These are phyloP conservation scores for Samsoniella hepiali DNA, from an alignment of 2,329 filamentous ascomycete genomes.

Conservation along the genomic window DNA sequence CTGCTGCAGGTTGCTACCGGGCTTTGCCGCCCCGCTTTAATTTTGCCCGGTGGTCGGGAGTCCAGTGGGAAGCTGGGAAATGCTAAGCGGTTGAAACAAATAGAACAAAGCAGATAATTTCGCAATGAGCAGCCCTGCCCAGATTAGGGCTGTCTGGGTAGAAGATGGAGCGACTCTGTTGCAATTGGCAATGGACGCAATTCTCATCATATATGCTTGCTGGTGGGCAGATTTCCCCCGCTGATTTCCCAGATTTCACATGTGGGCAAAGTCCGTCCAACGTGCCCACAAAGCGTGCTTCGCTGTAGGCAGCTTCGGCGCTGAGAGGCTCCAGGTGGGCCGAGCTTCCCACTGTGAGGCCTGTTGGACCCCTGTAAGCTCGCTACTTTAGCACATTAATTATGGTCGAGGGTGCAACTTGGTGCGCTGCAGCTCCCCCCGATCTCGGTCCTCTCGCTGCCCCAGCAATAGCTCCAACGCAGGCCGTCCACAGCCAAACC, in stretches of 20 bases:
- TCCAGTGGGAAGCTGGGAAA: slow-evolving; percentile 1
- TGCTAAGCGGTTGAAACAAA: background rate
- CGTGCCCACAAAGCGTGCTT: background rate
- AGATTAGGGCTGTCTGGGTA: no score
- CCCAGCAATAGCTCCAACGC: slow-evolving; percentile 14
- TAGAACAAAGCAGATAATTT: no score
- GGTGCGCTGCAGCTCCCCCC: background rate
- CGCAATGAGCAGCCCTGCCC: no score
- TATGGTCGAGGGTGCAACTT: background rate
- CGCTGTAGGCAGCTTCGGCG: background rate
- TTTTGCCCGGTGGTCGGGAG: background rate
- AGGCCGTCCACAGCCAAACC: background rate
- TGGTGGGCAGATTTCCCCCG: slow-evolving; percentile 3
- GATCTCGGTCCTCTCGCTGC: slow-evolving; percentile 15
- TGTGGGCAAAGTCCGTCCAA: background rate
- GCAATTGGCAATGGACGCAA: no score
- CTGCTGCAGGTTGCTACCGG: background rate
- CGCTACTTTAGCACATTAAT: background rate
- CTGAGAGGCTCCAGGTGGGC: slow-evolving; percentile 9
- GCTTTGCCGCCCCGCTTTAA: background rate
- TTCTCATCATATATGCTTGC: background rate
- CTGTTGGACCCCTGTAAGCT: background rate
- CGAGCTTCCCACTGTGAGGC: background rate
- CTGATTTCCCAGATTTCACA: slow-evolving; percentile 9
- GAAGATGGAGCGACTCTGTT: no score